Evolutionary conservation across 768 basidiomycete species (phyloP).

Genomic region (Suillus subaureus): DNA sequence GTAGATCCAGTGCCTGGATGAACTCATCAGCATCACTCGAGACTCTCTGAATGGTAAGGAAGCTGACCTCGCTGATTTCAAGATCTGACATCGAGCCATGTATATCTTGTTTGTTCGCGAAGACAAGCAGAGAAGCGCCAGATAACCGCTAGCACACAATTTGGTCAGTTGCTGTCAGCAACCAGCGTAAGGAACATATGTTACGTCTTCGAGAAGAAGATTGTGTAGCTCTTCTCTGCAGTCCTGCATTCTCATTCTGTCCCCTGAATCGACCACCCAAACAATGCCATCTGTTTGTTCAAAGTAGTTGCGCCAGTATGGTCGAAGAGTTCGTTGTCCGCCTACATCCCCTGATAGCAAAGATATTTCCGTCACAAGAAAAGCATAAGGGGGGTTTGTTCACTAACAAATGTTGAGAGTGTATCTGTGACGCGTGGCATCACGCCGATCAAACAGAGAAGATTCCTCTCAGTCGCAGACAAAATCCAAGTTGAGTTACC

Average conservation of each 20-base stretch:
- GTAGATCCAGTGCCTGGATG: conserved; percentile 78
- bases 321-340: conserved; percentile 91
- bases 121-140: conserved; percentile 93
- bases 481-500: conserved; percentile 23
- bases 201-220: conserved; percentile 90
- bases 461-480: conserved; percentile 20
- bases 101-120: conserved; percentile 98
- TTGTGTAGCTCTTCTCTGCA: conserved; percentile 86
- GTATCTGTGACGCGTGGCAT: conserved; percentile 31
- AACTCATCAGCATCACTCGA: neutral
- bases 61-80: conserved; percentile 82
- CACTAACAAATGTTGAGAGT: conserved; percentile 46
- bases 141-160: conserved; percentile 67
- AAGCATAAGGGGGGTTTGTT: conserved; percentile 2
- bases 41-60: conserved; percentile 8
- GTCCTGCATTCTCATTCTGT: conserved; percentile 87
- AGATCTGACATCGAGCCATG: conserved; percentile 78
- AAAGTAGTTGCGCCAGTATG: conserved; percentile 99
- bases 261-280: conserved; percentile 98
- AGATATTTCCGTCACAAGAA: conserved; percentile 65
- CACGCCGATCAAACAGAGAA: conserved; percentile 28
- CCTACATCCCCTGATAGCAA: conserved; percentile 93
- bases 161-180: neutral
- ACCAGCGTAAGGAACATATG: conserved; percentile 24
- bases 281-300: conserved; percentile 98